phyloP scores from a whole-genome alignment of 257 asterid species.

The Nicotiana benthamiana region DNA sequence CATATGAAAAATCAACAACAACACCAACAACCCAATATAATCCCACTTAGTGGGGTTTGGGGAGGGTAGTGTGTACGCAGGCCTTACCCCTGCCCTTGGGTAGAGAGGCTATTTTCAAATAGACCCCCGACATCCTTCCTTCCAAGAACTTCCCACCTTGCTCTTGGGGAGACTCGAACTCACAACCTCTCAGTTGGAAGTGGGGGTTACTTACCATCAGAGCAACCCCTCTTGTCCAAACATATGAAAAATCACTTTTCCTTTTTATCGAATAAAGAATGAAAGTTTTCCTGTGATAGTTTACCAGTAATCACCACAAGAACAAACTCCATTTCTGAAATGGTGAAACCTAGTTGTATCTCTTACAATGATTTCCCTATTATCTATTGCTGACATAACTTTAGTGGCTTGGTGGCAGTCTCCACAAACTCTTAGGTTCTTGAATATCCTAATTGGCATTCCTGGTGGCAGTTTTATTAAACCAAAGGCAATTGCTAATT shows the following conservation, averaged over 20 bases:
- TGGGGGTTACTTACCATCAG: no score
- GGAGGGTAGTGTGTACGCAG: no score
- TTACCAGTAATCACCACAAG: conserved; percentile 80
- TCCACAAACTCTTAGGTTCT: conserved; percentile 70
- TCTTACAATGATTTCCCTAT: conserved; percentile 60
- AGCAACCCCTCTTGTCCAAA: no score
- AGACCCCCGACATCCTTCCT: no score
- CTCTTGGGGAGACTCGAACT: no score
- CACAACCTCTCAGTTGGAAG: no score
- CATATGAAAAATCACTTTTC: not conserved
- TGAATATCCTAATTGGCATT: conserved; percentile 47
- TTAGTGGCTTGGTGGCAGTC: conserved; percentile 71
- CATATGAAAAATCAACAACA: no score
- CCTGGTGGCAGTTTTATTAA: conserved; percentile 33
- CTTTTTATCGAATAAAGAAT: not conserved
- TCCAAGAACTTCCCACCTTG: no score
- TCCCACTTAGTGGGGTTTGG: no score
- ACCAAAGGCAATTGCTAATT: conserved; percentile 66
- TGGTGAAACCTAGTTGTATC: conserved; percentile 77
- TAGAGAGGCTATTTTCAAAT: no score
- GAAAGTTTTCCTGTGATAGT: not conserved
- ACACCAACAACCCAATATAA: no score
- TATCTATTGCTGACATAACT: conserved; percentile 49
- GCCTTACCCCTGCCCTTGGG: no score
- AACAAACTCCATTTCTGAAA: conserved; percentile 56